phyloP scores from a whole-genome alignment of 176 grass and related monocot species.

The Zea luxurians region DNA sequence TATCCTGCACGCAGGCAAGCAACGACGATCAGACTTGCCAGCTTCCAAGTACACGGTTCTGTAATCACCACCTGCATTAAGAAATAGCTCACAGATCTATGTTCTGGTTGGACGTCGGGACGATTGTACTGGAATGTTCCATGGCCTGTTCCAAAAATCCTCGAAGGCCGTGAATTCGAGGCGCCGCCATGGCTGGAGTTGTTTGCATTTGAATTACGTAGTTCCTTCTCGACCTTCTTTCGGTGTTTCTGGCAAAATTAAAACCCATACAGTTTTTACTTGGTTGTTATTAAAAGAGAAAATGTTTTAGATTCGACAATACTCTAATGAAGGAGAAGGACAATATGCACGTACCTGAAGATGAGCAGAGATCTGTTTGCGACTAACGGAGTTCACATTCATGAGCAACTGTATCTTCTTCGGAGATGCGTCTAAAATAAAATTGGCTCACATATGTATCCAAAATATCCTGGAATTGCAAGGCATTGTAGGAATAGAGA shows the following conservation, averaged over 20 bases:
- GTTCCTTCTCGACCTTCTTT: conserved; percentile 5
- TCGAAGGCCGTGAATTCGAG: background rate
- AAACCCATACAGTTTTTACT: background rate
- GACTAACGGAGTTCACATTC: conserved; percentile 14
- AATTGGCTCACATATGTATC: background rate
- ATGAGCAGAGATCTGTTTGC: conserved; percentile 39
- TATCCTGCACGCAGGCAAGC: background rate
- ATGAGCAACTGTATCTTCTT: conserved; percentile 30
- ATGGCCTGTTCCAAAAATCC: background rate
- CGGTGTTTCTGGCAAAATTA: conserved; percentile 32
- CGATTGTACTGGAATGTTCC: background rate
- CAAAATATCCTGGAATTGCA: background rate
- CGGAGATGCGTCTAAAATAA: conserved; percentile 30
- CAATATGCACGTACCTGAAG: conserved; percentile 19
- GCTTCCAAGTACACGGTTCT: background rate
- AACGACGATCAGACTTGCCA: background rate
- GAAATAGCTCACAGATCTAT: conserved; percentile 17
- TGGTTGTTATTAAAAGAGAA: background rate
- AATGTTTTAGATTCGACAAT: background rate
- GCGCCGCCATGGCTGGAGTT: background rate
- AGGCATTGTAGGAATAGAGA: background rate
- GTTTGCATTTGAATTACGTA: background rate
- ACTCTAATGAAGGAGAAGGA: background rate
- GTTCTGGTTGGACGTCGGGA: background rate
- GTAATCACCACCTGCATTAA: background rate